Base-by-base conservation (phyloP, 2,329 filamentous ascomycete species). In the Cladosporium colombiae region DNA sequence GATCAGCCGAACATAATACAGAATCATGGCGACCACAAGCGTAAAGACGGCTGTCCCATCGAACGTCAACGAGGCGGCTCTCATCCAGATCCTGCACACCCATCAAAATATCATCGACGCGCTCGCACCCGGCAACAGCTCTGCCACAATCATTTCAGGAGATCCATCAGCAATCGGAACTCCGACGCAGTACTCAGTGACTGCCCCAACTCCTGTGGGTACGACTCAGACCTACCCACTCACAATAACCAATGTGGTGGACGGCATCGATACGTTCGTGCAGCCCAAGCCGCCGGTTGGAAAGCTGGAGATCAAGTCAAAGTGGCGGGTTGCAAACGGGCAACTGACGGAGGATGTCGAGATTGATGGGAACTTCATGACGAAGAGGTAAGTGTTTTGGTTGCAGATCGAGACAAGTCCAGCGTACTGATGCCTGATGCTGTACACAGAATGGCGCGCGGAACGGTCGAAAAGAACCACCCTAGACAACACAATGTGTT, bases 311-410 rank as follows among this genome's bases (percentile, higher is more conserved):
- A 79, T 80, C 61, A 71, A 74, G 5, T 76, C 76, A 21, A 75
- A 77, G 66, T 79, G 78, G 77, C 71, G 78, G 27, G 74, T 79
- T 2, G 64, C n/a, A 4, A 70, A 70, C 29, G 76, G 74, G 29
- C 63, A 70, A 65, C 65, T 79, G 40, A 70, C 68, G 27, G 78
- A 80, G 69, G 76, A 79, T 27, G 75, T 79, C 1, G 75, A 78
- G n/a, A 78, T 80, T 59, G 78, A 80, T 44, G 77, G 75, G 4
- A 79, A 80, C 62, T 78, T 79, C 44, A 74, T 79, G 73, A 78
- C 78, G 75, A 79, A 79, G 74, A 78, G 77, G 62, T 64, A 27
- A 31, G 37, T 58, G 35, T 25, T 50, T 27, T 23, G 14, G 14
- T n/a, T 10, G 27, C 4, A 14, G 16, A 11, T 5, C 11, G 25